Evolutionary conservation across 495 filamentous ascomycete genomes (phyloP).

Genomic region (Amphirosellinia nigrospora): DNA sequence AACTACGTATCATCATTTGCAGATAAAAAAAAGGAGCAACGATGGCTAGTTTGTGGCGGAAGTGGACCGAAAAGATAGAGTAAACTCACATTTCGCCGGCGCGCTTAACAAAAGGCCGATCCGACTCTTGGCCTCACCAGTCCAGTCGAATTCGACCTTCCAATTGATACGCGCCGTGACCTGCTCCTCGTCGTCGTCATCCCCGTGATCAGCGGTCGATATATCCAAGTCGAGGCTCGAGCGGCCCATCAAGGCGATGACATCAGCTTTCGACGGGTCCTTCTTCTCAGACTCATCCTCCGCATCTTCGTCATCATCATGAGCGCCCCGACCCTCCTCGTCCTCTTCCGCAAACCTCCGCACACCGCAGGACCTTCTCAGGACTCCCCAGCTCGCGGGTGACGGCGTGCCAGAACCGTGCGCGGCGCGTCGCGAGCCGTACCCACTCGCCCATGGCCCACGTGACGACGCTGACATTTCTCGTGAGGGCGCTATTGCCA

Average conservation of each 20-base stretch:
- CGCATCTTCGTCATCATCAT: constrained; percentile 28
- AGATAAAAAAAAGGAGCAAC: too few species aligned
- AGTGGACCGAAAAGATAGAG: too few species aligned
- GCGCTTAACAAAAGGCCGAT: constrained; percentile 52
- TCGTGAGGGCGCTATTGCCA: constrained; percentile 38
- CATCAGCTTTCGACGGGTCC: constrained; percentile 27
- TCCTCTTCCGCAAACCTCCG: constrained; percentile 33
- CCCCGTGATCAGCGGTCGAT: constrained; percentile 20
- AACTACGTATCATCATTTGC: too few species aligned
- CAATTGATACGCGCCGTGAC: constrained; percentile 55
- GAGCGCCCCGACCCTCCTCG: constrained; percentile 19
- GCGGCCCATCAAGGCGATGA: constrained; percentile 51
- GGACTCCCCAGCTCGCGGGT: constrained; percentile 47
- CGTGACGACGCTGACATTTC: constrained; percentile 52
- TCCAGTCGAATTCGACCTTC: constrained; percentile 67
- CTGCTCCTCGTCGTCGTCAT: constrained; percentile 17
- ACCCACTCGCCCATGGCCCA: constrained; percentile 63
- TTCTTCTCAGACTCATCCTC: constrained; percentile 20
- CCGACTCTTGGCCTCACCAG: constrained; percentile 63
- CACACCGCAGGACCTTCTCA: constrained; percentile 37
- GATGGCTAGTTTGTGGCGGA: too few species aligned
- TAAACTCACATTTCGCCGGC: constrained; percentile 59
- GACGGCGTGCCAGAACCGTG: constrained; percentile 53
- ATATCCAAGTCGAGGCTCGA: constrained; percentile 51
- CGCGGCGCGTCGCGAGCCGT: constrained; percentile 51